A percentile compares a stretch with the other conserved stretches of the same genome.
These are phyloP conservation scores for Phytophthora fragariaefolia DNA, from an alignment of 352 stramenopile species.

Conservation along the genomic window DNA sequence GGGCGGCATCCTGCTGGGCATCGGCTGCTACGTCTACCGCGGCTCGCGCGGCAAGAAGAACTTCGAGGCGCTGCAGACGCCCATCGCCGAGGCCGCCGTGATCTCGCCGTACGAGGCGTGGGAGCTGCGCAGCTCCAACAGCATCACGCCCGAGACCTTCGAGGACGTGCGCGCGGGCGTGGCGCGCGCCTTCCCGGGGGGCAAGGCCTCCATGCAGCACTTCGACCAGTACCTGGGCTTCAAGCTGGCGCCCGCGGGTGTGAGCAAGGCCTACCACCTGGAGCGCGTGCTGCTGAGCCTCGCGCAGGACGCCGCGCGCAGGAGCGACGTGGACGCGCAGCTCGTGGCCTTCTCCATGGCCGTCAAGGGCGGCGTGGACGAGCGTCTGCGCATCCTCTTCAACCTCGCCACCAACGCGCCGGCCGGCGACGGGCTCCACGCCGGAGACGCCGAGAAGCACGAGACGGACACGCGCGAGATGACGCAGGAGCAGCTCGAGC, in stretches of 20 bases:
- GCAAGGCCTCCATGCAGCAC: slow-evolving; percentile 73
- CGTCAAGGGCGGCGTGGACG: slow-evolving; percentile 74
- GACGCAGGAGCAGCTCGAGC: slow-evolving; percentile 62
- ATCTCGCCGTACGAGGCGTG: slow-evolving; percentile 89
- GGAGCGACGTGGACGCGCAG: slow-evolving; percentile 71
- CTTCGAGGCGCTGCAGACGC: slow-evolving; percentile 75
- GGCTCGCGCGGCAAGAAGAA: slow-evolving; percentile 79
- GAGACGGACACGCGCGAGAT: slow-evolving; percentile 56
- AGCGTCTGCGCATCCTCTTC: slow-evolving; percentile 77
- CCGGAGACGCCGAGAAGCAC: slow-evolving; percentile 31
- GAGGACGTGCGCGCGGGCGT: slow-evolving; percentile 57
- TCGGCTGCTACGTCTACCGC: slow-evolving; percentile 78
- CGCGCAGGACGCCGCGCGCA: slow-evolving; percentile 56
- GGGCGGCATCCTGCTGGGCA: slow-evolving; percentile 69
- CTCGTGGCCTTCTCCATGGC: slow-evolving; percentile 87
- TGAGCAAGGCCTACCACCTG: slow-evolving; percentile 78
- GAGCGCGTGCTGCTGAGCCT: slow-evolving; percentile 82
- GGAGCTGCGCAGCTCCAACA: slow-evolving; percentile 82
- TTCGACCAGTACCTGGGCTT: slow-evolving; percentile 84
- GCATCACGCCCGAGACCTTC: slow-evolving; percentile 74
- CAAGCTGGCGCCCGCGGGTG: slow-evolving; percentile 65
- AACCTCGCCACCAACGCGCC: slow-evolving; percentile 61
- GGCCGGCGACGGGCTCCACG: slow-evolving; percentile 24
- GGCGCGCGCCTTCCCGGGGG: slow-evolving; percentile 59
- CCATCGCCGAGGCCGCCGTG: slow-evolving; percentile 73